Percentiles rank a stretch among this genome's conserved stretches.
These are phyloP conservation scores for Fusarium euwallaceae DNA, from an alignment of 2,329 filamentous ascomycete species.

Conservation along the genomic window DNA sequence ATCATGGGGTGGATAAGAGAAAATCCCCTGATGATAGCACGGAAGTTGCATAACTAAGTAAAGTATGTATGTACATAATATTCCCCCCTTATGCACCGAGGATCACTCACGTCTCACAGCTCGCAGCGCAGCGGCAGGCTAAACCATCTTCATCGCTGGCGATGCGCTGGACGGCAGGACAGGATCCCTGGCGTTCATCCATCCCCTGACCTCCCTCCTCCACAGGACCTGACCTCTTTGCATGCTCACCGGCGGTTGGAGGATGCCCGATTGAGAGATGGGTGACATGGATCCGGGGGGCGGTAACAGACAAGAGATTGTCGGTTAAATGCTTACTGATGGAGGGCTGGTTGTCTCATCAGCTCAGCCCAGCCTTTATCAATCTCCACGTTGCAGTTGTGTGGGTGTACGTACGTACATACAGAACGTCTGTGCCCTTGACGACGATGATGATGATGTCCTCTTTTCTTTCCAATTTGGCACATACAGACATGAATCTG, in stretches of 20 bases:
- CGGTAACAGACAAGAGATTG: not conserved
- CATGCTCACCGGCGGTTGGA: conserved; percentile 2
- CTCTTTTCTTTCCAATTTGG: not conserved
- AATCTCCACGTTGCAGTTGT: conserved; percentile 3
- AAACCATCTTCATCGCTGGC: not conserved
- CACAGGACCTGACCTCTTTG: not conserved
- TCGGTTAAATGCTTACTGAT: not conserved
- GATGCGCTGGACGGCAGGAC: not conserved
- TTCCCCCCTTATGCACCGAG: conserved; percentile 9
- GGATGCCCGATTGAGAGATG: conserved; percentile 34
- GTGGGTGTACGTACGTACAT: not conserved
- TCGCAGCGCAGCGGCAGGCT: conserved; percentile 1
- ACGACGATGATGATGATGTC: not conserved
- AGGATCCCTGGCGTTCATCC: conserved; percentile 5
- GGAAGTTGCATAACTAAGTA: not conserved
- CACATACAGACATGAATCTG: not conserved
- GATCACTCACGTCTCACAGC: conserved; percentile 6
- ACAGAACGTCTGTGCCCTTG: not conserved
- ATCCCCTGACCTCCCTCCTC: not conserved
- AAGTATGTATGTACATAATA: not conserved
- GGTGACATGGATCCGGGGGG: conserved; percentile 23
- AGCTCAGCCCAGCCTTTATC: conserved; percentile 2
- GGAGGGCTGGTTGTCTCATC: not conserved
- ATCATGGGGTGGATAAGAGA: not conserved
- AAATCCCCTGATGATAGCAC: not conserved